phyloP scores from a whole-genome alignment of 2,329 filamentous ascomycete genomes.

The Chalara sp. region DNA sequence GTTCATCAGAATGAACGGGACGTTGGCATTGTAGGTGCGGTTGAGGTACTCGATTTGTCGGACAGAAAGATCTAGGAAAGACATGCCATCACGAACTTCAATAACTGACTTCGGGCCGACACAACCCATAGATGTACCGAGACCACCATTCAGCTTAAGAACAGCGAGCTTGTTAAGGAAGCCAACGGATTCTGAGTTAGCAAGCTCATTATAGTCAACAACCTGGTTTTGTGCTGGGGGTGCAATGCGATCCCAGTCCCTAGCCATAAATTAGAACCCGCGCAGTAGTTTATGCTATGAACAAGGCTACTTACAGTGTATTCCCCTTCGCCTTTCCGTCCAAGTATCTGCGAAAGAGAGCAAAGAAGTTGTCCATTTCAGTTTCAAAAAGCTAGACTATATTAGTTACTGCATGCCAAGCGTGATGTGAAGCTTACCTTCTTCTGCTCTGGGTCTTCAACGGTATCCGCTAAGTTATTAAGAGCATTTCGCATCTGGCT shows the following conservation, averaged over 20 bases:
- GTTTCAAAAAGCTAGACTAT: slow-evolving; percentile 79
- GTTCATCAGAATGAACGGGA: slow-evolving; percentile 99
- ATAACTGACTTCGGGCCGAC: slow-evolving; percentile 99
- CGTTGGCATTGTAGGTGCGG: slow-evolving; percentile 94
- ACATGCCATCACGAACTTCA: slow-evolving; percentile 99
- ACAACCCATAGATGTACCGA: slow-evolving; percentile 99
- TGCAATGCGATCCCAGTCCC: slow-evolving; percentile 94
- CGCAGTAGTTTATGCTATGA: background rate
- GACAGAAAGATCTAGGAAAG: slow-evolving; percentile 96
- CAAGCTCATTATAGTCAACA: slow-evolving; percentile 85
- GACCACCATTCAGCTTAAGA: slow-evolving; percentile 97
- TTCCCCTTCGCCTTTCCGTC: slow-evolving; percentile 99
- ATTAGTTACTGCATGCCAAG: background rate
- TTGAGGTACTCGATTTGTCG: slow-evolving; percentile 99
- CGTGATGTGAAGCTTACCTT: slow-evolving; percentile 53
- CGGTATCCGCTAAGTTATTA: slow-evolving; percentile 85
- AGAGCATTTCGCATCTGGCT: slow-evolving; percentile 98
- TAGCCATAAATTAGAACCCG: slow-evolving; percentile 28
- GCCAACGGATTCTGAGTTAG: slow-evolving; percentile 82
- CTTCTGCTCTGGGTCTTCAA: slow-evolving; percentile 72
- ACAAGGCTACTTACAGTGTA: slow-evolving; percentile 53
- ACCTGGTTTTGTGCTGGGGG: slow-evolving; percentile 92
- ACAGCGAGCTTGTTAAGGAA: slow-evolving; percentile 98
- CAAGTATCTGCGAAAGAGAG: slow-evolving; percentile 94
- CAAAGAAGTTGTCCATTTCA: slow-evolving; percentile 99